Evolutionary conservation across 169 alveolate genomes (phyloP).

Genomic region (Plasmodium billcollinsi): DNA sequence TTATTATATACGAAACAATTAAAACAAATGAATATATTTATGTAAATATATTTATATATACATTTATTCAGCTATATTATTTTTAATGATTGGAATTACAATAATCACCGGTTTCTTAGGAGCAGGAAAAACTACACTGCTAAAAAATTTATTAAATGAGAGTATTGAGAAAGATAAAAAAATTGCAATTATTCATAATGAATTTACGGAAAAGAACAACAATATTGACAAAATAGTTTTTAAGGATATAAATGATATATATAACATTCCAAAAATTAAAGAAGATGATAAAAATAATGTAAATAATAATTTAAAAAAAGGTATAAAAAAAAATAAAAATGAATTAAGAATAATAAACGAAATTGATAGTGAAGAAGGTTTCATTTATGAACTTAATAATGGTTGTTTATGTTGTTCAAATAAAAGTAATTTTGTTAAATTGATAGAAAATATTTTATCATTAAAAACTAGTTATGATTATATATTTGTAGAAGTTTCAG

Average conservation of each 20-base stretch:
- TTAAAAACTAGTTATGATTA: slow-evolving; percentile 52
- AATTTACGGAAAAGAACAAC: slow-evolving; percentile 65
- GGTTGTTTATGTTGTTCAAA: slow-evolving; percentile 77
- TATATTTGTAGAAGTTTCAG: slow-evolving; percentile 74
- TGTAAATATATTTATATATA: neutral
- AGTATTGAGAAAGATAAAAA: slow-evolving; percentile 41
- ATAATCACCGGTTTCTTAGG: slow-evolving; percentile 76
- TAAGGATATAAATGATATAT: slow-evolving; percentile 75
- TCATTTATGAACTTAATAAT: slow-evolving; percentile 70
- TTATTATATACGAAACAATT: no score
- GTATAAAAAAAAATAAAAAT: neutral
- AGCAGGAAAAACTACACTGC: slow-evolving; percentile 73
- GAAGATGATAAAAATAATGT: neutral
- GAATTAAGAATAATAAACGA: slow-evolving; percentile 39
- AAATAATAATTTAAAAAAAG: neutral
- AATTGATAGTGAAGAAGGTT: slow-evolving; percentile 72
- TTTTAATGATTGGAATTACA: slow-evolving; percentile 72
- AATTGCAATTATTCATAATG: slow-evolving; percentile 76
- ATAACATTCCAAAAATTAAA: slow-evolving; percentile 44
- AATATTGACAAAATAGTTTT: slow-evolving; percentile 71
- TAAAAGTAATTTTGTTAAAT: slow-evolving; percentile 67
- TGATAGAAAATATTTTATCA: slow-evolving; percentile 60
- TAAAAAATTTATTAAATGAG: slow-evolving; percentile 56
- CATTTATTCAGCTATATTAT: neutral
- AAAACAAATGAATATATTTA: no score